Conservation (phyloP, 2,329 filamentous ascomycete species). For the Escovopsis sp. region DNA sequence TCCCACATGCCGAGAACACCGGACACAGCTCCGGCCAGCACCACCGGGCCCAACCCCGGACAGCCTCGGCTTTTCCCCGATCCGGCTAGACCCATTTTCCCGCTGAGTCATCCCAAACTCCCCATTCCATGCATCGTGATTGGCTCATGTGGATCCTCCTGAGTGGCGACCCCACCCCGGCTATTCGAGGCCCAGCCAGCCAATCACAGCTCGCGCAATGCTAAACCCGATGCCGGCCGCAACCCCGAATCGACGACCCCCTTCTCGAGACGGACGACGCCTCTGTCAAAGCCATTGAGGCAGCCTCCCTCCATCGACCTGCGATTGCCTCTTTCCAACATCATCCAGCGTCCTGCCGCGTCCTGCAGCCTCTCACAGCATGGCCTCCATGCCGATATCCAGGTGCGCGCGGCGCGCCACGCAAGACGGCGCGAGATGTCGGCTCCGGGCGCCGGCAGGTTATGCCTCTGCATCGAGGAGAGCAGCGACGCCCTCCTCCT, state of each 20-base stretch:
- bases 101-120: too few species aligned
- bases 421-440: conserved; percentile 17
- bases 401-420: conserved; percentile 24
- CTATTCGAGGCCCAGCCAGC: conserved; percentile 6
- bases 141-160: too few species aligned
- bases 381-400: conserved; percentile 21
- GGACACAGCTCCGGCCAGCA: too few species aligned
- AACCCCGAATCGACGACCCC: not conserved
- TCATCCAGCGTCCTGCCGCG: not conserved
- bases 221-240: conserved; percentile 1
- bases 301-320: too few species aligned
- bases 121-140: too few species aligned
- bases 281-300: not conserved
- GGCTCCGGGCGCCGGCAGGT: conserved; percentile 10
- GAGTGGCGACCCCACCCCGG: too few species aligned
- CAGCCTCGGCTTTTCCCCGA: too few species aligned
- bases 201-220: conserved; percentile 10
- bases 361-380: conserved; percentile 15
- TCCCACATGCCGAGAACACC: too few species aligned
- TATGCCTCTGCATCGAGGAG: conserved; percentile 10
- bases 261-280: conserved; percentile 1
- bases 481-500: conserved; percentile 7
- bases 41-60: too few species aligned
- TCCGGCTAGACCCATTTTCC: too few species aligned
- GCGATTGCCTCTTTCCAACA: too few species aligned